A percentile compares a stretch with the other conserved stretches of the same genome.
phyloP scores from a whole-genome alignment of 768 basidiomycete species.

The Chlorophyllum brunneum region DNA sequence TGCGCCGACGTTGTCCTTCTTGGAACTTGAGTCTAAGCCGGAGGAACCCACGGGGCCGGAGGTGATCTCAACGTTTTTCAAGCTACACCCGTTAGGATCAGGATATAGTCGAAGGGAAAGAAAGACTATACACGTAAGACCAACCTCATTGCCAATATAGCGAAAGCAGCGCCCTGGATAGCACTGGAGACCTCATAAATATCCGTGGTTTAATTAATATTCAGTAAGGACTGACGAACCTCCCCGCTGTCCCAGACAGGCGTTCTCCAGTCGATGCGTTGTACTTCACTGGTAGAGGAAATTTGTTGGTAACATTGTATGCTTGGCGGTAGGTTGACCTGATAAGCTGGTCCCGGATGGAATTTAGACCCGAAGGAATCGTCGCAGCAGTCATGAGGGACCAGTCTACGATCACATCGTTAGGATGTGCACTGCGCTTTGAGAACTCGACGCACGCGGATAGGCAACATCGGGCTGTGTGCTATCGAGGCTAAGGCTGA shows the following conservation, averaged over 20 bases:
- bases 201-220: neutral
- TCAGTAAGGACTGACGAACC: neutral
- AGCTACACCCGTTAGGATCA: neutral
- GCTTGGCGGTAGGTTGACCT: constrained; percentile 16
- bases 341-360: constrained; percentile 36
- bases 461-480: constrained; percentile 16
- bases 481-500: constrained; percentile 21
- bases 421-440: neutral
- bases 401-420: constrained; percentile 34
- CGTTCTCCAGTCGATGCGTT: constrained; percentile 16
- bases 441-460: neutral
- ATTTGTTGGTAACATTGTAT: constrained; percentile 17
- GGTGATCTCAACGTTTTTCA: constrained; percentile 5
- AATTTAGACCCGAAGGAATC: constrained; percentile 21
- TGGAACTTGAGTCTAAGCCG: neutral
- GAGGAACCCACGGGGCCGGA: neutral
- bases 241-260: constrained; percentile 12
- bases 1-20: constrained; percentile 4
- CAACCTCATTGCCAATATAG: constrained; percentile 24
- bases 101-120: neutral
- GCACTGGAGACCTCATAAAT: constrained; percentile 16
- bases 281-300: constrained; percentile 24
- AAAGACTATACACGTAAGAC: neutral
- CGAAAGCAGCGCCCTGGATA: constrained; percentile 29
- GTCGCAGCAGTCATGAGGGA: constrained; percentile 45